These are phyloP conservation scores for Trypanosoma theileri DNA, from an alignment of 208 protist genomes.

Conservation along the genomic window DNA sequence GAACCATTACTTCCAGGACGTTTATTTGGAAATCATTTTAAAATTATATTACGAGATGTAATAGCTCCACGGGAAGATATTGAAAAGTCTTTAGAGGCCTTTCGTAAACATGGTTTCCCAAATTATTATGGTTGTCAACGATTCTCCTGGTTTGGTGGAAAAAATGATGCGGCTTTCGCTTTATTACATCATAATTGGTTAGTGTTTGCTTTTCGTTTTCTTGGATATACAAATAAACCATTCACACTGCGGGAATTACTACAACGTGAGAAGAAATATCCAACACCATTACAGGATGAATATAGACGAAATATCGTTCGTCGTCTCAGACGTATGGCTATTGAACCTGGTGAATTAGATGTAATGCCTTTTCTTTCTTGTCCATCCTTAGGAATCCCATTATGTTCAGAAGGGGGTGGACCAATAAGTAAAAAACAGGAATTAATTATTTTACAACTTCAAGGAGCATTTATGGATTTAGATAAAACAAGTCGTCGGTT, in stretches of 20 bases:
- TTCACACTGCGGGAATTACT: constrained; percentile 76
- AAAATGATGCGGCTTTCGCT: constrained; percentile 73
- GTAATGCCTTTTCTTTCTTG: constrained; percentile 64
- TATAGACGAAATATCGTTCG: constrained; percentile 79
- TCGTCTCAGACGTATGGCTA: constrained; percentile 57
- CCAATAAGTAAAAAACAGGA: constrained; percentile 48
- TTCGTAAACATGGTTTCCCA: constrained; percentile 68
- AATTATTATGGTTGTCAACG: constrained; percentile 91
- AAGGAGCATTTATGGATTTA: constrained; percentile 80
- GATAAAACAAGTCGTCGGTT: constrained; percentile 54
- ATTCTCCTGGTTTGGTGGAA: constrained; percentile 86
- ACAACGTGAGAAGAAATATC: constrained; percentile 82
- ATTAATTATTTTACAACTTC: constrained; percentile 64
- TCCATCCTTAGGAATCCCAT: constrained; percentile 43
- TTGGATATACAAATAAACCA: constrained; percentile 70
- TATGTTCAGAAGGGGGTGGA: constrained; percentile 32
- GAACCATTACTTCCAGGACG: constrained; percentile 62
- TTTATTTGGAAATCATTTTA: constrained; percentile 83
- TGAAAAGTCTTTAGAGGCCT: constrained; percentile 47
- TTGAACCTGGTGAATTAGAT: constrained; percentile 77
- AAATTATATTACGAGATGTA: constrained; percentile 79
- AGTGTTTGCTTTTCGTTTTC: constrained; percentile 84
- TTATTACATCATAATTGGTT: constrained; percentile 84
- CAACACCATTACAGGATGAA: constrained; percentile 75
- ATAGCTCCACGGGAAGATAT: constrained; percentile 39